Evolutionary conservation across 129 eudicot genomes (phyloP), one percentile per base, ranked within the genome.

Genomic region (Solidago caesia): DNA sequence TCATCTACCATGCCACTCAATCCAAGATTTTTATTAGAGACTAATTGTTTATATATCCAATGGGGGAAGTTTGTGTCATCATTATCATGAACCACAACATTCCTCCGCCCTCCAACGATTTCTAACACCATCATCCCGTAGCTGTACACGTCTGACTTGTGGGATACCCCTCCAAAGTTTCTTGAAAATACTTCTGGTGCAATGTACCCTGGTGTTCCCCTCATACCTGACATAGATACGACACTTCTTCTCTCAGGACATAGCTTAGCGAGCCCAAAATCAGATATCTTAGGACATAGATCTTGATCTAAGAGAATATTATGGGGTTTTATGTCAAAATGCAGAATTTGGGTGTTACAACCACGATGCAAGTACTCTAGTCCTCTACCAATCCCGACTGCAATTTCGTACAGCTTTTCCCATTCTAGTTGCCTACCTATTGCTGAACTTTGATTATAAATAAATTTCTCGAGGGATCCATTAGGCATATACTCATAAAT

Each of bases 301-400:
- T 33, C 39, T 33, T 33, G 39, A 33, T 33, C 39, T 33, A 33
- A 33, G 39, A 33, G 39, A 33, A 33, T 67, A 76, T 74, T 21
- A 60, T 77, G 81, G 4, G 81, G 81, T 55, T 77, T 29, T n/a
- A 77, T 77, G 62, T 77, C 81, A 47, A 77, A 77, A 77, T 77
- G 81, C 26, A 77, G 51, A n/a, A 77, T 77, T 33, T 72, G 74
- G 0, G 81, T 77, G 49, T 15, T 77, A 25, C 81, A 77, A 16
- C 81, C 81, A 4, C 75, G 81, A 69, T 77, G 81, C 81, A 77
- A 46, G 75, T 77, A 77, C 64, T 77, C 81, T 57, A 77, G 68
- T 48, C 81, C 81, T 77, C 81, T 51, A 15, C 63, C 81, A 58
- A 77, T 58, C 62, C 81, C 81, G 2, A 59, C 26, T 69, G 61